Evolutionary conservation across 176 grass and related monocot genomes (phyloP).

Genomic region (Chloris gayana): DNA sequence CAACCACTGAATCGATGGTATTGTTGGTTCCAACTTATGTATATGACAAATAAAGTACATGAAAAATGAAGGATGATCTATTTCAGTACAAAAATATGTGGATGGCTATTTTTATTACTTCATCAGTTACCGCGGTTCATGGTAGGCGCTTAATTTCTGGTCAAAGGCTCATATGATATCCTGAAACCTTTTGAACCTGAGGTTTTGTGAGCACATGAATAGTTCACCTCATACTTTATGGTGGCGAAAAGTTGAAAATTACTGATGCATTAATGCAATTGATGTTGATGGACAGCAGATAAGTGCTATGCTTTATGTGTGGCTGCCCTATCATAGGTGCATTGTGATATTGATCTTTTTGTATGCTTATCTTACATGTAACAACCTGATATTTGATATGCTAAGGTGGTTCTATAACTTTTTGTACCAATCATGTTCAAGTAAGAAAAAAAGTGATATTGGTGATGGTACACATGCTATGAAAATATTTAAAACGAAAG

Average conservation of each 20-base stretch:
- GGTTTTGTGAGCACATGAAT: constrained; percentile 15
- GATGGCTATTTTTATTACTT: constrained; percentile 8
- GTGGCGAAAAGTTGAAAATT: not conserved
- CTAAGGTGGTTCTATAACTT: not conserved
- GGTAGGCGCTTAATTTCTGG: not conserved
- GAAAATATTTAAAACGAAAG: not conserved
- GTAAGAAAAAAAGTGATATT: not conserved
- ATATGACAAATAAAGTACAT: not conserved
- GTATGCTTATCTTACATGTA: not conserved
- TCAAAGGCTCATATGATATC: constrained; percentile 30
- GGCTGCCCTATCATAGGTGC: not conserved
- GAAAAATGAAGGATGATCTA: not conserved
- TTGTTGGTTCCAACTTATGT: not conserved
- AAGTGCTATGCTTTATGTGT: not conserved
- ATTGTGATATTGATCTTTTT: not conserved
- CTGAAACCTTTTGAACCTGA: not conserved
- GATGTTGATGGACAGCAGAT: not conserved
- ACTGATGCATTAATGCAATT: not conserved
- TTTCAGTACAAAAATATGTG: not conserved
- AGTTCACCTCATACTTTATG: constrained; percentile 6
- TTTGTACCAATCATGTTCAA: not conserved
- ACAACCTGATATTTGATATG: not conserved
- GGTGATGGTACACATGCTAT: not conserved
- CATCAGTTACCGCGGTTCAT: not conserved
- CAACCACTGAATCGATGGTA: not conserved